A percentile compares a stretch with the other conserved stretches of the same genome.
These are phyloP conservation scores for Diaporthe sp. DNA, from an alignment of 2,329 filamentous ascomycete genomes.

Conservation along the genomic window DNA sequence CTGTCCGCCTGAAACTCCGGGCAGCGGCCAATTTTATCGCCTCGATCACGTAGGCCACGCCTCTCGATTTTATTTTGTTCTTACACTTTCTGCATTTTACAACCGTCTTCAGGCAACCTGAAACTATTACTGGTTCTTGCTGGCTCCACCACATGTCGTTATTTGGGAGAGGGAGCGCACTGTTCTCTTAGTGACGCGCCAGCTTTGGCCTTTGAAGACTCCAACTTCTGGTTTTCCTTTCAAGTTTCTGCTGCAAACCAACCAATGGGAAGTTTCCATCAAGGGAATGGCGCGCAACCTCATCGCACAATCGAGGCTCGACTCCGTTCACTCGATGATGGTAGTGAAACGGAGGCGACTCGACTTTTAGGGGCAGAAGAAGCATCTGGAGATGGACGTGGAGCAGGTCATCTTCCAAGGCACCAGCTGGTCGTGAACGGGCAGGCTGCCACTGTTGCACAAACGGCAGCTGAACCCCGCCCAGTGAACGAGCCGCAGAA, in stretches of 20 bases:
- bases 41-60: not conserved
- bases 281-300: not conserved
- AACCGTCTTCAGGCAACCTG: not conserved
- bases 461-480: not conserved
- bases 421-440: not conserved
- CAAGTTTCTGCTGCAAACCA: not conserved
- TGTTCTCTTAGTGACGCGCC: not conserved
- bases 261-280: conserved; percentile 2
- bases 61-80: not conserved
- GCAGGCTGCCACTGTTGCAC: not conserved
- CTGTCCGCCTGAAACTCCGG: conserved; percentile 9
- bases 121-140: not conserved
- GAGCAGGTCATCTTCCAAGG: not conserved
- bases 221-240: not conserved
- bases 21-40: not conserved
- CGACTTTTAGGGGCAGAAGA: conserved; percentile 19
- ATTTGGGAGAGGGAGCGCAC: not conserved
- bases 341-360: not conserved
- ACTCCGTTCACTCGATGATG: not conserved
- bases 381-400: not conserved
- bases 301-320: not conserved
- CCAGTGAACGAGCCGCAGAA: not conserved
- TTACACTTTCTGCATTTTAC: not conserved
- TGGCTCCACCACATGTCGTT: too few relatives aligned
- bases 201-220: not conserved